Evolutionary conservation across 495 filamentous ascomycete genomes (phyloP), one percentile per base, ranked within the genome.

Genomic region (Penicillium psychrofluorescens): DNA sequence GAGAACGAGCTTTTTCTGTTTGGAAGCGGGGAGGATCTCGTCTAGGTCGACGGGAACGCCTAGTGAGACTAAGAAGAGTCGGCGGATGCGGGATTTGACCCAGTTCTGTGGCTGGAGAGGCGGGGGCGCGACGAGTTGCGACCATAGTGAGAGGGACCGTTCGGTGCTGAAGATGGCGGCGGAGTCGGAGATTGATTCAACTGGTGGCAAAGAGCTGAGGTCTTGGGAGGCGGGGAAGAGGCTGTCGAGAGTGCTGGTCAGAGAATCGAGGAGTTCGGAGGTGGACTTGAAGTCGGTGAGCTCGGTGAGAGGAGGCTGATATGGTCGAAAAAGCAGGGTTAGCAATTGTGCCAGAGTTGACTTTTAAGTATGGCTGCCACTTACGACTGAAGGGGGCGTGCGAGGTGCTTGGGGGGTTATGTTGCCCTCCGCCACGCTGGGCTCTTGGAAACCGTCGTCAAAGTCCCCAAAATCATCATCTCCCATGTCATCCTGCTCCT

Each of bases 21-120:
- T 96, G 31, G 87, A 91, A 2, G 90, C 87, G 2, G 92, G 92
- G 13, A 97, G 77, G 47, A 97, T 96, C 68, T 97, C 92, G 63
- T 99, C 92, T 2, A 99, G 75, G 53, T 99, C 92, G 38, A 99
- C 84, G 6, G 92, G 92, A 1, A 99, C 92, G 11, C 92, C 92
- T 4, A 99, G 77, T 9, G 88, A 95, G 33, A 99, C 92, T 30
- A 99, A 80, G 64, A 99, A 99, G 33, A 97, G 79, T 8, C 92
- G 86, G 41, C 92, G 86, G 56, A 96, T 97, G 40, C 91, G 89
- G 38, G 88, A 95, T 44, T 94, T 88, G 47, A 95, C 89, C 92
- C 92, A 99, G 64, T 99, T 91, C 1, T 94, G 91, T 1, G 92
- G 94, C 59, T 95, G 90, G 27, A 97, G 79, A 3, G 92, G 90